Conservation (phyloP, 495 filamentous ascomycete genomes). For the Parathielavia appendiculata region DNA sequence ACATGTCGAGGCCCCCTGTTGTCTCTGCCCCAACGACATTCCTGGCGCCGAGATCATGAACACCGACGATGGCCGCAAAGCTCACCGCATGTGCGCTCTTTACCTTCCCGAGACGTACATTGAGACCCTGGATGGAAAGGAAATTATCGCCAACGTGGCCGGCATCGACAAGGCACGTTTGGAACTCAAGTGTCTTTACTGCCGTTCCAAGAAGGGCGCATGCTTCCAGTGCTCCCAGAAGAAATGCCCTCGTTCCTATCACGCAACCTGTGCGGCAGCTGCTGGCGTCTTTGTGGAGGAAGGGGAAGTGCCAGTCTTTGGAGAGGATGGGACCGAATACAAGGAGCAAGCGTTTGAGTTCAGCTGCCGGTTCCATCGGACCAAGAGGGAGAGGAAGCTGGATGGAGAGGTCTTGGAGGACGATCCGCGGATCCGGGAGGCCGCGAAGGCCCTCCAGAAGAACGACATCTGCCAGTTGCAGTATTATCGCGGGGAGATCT, state of each 20-base stretch:
- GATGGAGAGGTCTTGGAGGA: conserved; percentile 63
- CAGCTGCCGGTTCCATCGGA: conserved; percentile 86
- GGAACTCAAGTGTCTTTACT: conserved; percentile 90
- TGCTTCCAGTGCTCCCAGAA: conserved; percentile 96
- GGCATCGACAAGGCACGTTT: conserved; percentile 80
- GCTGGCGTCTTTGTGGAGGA: conserved; percentile 89
- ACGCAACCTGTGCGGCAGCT: conserved; percentile 87
- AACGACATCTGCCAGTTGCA: conserved; percentile 86
- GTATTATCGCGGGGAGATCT: conserved; percentile 76
- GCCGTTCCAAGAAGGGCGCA: conserved; percentile 84
- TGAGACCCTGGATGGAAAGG: conserved; percentile 59
- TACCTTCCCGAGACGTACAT: conserved; percentile 93
- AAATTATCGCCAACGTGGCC: conserved; percentile 70
- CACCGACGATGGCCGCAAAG: conserved; percentile 82
- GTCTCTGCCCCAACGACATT: conserved; percentile 89
- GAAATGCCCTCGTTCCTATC: conserved; percentile 90
- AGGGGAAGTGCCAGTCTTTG: conserved; percentile 77
- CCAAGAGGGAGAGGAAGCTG: conserved; percentile 69
- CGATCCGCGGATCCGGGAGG: conserved; percentile 62
- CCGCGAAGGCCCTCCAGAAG: conserved; percentile 60
- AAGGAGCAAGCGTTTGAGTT: conserved; percentile 84
- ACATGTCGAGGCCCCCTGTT: conserved; percentile 75
- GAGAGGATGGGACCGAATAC: conserved; percentile 87
- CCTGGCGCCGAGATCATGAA: conserved; percentile 76
- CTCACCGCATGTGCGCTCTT: conserved; percentile 81